phyloP scores from a whole-genome alignment of 768 basidiomycete species.

The Tylopilus rubrobrunneus region DNA sequence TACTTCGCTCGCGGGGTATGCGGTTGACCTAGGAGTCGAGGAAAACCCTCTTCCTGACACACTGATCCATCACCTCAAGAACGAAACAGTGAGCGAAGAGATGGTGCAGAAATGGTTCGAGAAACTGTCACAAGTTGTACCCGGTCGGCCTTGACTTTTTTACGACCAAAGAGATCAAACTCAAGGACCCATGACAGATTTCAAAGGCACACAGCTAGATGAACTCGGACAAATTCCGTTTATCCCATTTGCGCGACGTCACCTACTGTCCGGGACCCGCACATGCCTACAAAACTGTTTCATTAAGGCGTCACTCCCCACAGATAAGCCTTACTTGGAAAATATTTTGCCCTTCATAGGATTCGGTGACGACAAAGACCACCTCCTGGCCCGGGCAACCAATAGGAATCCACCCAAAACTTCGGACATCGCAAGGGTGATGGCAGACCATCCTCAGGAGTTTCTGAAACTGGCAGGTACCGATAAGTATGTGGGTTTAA shows the following conservation, averaged over 20 bases:
- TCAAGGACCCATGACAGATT: not conserved
- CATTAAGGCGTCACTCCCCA: not conserved
- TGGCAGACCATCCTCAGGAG: not conserved
- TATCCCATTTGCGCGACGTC: not conserved
- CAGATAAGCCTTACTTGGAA: not conserved
- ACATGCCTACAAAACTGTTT: not conserved
- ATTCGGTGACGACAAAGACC: not conserved
- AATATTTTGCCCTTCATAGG: not conserved
- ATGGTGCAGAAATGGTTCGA: not conserved
- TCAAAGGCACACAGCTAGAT: not conserved
- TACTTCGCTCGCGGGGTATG: not conserved
- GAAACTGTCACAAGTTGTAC: not conserved
- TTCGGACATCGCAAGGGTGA: not conserved
- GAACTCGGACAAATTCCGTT: not conserved
- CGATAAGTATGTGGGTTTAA: not conserved
- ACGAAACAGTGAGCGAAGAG: not conserved
- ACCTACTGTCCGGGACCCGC: not conserved
- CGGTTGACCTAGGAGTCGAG: not conserved
- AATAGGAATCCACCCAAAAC: not conserved
- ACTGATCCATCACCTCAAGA: not conserved
- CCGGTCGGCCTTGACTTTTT: not conserved
- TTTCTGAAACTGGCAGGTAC: not conserved
- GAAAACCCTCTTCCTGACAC: not conserved
- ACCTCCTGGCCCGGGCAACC: not conserved
- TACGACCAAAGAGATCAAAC: not conserved